Evolutionary conservation across 371 early-diverging fungal genomes (phyloP), one percentile per base, ranked within the genome.

Genomic region (Mucor ambiguus): DNA sequence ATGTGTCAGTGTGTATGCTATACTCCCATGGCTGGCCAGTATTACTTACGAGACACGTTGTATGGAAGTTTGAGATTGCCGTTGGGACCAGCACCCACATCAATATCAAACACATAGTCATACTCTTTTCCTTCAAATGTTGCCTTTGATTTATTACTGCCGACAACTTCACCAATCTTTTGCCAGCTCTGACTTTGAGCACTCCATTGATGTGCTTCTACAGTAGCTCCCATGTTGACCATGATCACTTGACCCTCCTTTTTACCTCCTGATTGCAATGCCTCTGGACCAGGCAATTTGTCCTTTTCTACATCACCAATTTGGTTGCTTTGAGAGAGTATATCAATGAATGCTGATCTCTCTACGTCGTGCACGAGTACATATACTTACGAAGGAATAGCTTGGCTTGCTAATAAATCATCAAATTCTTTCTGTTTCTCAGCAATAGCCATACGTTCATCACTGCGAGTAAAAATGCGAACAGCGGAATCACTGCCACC

Each of bases 31-130:
- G 56, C 63, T 28, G 20, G 28, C 1, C 11, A 48, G 7, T 10
- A 22, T 5, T 20, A 60, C 52, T 59, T 81, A 85, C 93, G 87
- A 1, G 88, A 83, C 6, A 86, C 85, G 78, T 99, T 98, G 75
- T 92, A 98, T 3, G 98, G 98, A 22, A 99, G 85, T 73, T 98
- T 97, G 12, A 96, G 76, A 30, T 91, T 87, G 26, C 92, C 81
- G 4, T 91, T 91, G 26, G 92, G 93, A 26, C 86, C 91, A 30
- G 63, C 74, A 16, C 90, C 91, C 20, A 98, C 86, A 69, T 98
- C 98, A 35, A 99, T 93, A 70, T 97, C 97, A 84, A 99, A 99
- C 10, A 99, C 96, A 75, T 93, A 96, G 73, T 99, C 99, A 71
- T 98, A 99, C 69, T 97, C 96, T 54, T 87, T 83, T 49, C 98